Evolutionary conservation across 495 filamentous ascomycete species (phyloP), one percentile per base, ranked within the genome.

Genomic region (Viridothelium virens): DNA sequence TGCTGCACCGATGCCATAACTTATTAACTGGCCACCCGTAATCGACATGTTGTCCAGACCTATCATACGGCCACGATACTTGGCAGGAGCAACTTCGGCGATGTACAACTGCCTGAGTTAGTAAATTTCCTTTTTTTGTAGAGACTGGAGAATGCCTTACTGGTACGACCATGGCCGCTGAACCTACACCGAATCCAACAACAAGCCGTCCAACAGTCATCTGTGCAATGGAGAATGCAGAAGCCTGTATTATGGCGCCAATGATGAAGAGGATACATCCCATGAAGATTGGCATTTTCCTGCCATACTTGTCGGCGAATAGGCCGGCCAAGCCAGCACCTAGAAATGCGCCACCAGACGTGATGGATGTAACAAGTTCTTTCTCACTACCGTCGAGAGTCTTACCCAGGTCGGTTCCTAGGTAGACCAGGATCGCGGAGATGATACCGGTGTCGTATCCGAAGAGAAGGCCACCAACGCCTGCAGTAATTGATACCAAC

Each of bases 11-110:
- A 84, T 73, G 1, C 77, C 80, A 62, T 82, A 83, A 4, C 77
- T 75, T 41, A 85, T 66, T 1, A 85, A 69, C 66, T 84, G 82
- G 6, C 82, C 82, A 34, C 78, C 78, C 1, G 82, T 83, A 61
- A 85, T 79, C 62, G 74, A 76, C 77, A 85, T 81, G 61, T 84
- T 83, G 70, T 85, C 79, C 25, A 85, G 74, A 1, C 77, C 81
- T 47, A 85, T 80, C 78, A 83, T 80, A 46, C 79, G 77, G 25
- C 82, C 82, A 36, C 82, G 80, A 65, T 79, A 80, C 65, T 78
- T 77, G 11, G 82, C 77, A 3, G 80, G 79, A 2, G 80, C 76
- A n/a, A 83, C 68, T 63, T 83, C 80, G 41, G 77, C 79, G 63
- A 82, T 81, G 62, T 82, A 74, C 1, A 72, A 47, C 1, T 68